phyloP scores from a whole-genome alignment of 2,329 filamentous ascomycete species.

The Diaporthe sp. region DNA sequence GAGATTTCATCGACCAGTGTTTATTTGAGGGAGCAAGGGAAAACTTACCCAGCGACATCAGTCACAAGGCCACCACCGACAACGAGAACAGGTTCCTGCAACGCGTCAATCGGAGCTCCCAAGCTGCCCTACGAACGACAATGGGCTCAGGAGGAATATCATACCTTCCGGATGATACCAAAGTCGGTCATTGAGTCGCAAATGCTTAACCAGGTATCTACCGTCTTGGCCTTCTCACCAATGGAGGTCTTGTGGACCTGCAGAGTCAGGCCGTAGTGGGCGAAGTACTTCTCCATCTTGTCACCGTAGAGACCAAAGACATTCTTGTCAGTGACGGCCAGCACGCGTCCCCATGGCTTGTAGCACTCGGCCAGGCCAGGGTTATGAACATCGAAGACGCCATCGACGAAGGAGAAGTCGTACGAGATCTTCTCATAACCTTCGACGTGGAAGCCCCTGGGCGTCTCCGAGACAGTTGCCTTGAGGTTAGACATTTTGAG shows the following conservation, averaged over 20 bases:
- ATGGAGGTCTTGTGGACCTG: constrained; percentile 79
- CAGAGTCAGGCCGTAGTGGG: constrained; percentile 70
- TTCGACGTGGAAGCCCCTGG: constrained; percentile 74
- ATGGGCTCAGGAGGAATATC: not conserved
- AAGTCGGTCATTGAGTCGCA: constrained; percentile 81
- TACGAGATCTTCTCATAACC: constrained; percentile 83
- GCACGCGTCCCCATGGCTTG: constrained; percentile 70
- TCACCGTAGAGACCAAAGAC: constrained; percentile 76
- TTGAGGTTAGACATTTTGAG: constrained; percentile 75
- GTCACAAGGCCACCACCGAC: constrained; percentile 78
- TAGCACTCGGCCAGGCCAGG: constrained; percentile 73
- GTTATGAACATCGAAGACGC: constrained; percentile 71
- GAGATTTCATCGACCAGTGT: constrained; percentile 24
- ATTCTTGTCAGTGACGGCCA: constrained; percentile 78
- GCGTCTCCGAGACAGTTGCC: constrained; percentile 71
- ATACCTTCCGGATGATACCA: constrained; percentile 72
- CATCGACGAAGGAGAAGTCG: constrained; percentile 79
- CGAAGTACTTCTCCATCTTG: constrained; percentile 74
- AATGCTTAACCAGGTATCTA: constrained; percentile 75
- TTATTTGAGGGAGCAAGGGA: constrained; percentile 29
- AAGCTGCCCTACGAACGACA: not conserved
- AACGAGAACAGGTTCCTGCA: constrained; percentile 71
- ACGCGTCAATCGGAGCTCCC: constrained; percentile 18
- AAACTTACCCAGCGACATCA: constrained; percentile 75
- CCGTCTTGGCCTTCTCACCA: constrained; percentile 79